Percentiles rank a stretch among this genome's conserved stretches.
Conservation (phyloP, 148 eudicot genomes). For the Dysphania ambrosioides region DNA sequence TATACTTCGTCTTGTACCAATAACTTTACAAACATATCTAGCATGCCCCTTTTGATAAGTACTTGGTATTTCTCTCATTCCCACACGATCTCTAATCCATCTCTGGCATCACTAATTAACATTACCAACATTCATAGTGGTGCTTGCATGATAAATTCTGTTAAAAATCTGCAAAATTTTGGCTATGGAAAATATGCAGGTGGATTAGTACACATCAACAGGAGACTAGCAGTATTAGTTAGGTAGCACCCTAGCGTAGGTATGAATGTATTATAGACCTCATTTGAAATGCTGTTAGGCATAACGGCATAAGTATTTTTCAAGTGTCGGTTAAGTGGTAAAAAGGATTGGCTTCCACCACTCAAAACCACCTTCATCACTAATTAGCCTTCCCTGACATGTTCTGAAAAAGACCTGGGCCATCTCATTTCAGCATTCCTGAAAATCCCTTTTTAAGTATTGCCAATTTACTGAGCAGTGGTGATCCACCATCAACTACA, state of each 20-base stretch:
- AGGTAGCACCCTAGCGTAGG: too few relatives aligned
- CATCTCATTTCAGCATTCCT: slow-evolving; percentile 11
- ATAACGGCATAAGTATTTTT: slow-evolving; percentile 30
- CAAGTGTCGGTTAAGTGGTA: slow-evolving; percentile 10
- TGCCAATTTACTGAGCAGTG: slow-evolving; percentile 10
- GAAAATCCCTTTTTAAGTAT: slow-evolving; percentile 10
- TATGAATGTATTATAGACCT: slow-evolving; percentile 9
- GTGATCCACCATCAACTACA: slow-evolving; percentile 26
- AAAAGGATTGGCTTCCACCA: slow-evolving; percentile 20
- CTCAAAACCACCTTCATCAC: slow-evolving; percentile 12
- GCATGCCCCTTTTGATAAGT: too few relatives aligned
- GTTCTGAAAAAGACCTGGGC: slow-evolving; percentile 22
- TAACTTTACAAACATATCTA: too few relatives aligned
- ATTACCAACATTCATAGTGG: too few relatives aligned
- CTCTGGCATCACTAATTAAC: too few relatives aligned
- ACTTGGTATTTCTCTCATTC: too few relatives aligned
- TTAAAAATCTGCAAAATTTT: too few relatives aligned
- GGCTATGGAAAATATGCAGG: neutral
- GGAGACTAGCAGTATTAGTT: neutral
- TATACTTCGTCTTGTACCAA: too few relatives aligned
- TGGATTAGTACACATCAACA: too few relatives aligned
- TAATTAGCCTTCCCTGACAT: slow-evolving; percentile 22
- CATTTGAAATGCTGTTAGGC: slow-evolving; percentile 21
- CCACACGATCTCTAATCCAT: too few relatives aligned
- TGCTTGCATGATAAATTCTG: too few relatives aligned